A percentile compares a stretch with the other conserved stretches of the same genome.
Evolutionary conservation across 768 basidiomycete species (phyloP).

Genomic region (Hydnomerulius pinastri): DNA sequence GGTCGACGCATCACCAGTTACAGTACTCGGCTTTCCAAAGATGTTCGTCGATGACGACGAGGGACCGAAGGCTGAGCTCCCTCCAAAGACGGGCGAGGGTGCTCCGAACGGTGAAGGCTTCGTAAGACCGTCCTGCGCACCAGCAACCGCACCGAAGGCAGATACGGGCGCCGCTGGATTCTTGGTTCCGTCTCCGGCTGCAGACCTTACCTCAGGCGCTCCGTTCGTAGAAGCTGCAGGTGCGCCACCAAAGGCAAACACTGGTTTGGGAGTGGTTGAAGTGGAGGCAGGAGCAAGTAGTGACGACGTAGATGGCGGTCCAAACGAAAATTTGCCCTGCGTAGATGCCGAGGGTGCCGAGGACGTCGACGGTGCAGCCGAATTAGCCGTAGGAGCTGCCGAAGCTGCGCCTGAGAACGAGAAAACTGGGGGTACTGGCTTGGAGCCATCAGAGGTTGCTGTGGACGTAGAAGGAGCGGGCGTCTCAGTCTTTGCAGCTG

Average conservation of each 20-base stretch:
- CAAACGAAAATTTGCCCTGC: conserved; percentile 33
- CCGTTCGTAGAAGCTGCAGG: conserved; percentile 27
- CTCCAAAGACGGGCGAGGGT: conserved; percentile 20
- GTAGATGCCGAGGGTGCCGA: conserved; percentile 12
- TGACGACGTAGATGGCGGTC: conserved; percentile 12
- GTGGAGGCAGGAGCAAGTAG: conserved; percentile 4
- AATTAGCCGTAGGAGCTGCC: background rate
- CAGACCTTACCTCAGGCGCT: conserved; percentile 9
- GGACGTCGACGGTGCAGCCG: conserved; percentile 20
- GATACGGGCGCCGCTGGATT: conserved; percentile 27
- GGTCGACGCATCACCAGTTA: conserved; percentile 22
- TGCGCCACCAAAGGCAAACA: conserved; percentile 22
- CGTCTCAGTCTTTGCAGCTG: too few relatives aligned
- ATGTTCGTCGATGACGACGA: conserved; percentile 15
- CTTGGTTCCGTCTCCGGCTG: conserved; percentile 22
- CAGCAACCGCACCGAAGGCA: conserved; percentile 12
- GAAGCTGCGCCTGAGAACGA: conserved; percentile 6
- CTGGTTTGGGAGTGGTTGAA: conserved; percentile 16
- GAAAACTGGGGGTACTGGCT: too few relatives aligned
- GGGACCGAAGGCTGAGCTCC: conserved; percentile 15
- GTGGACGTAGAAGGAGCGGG: too few relatives aligned
- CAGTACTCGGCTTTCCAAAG: conserved; percentile 13
- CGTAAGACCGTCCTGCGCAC: conserved; percentile 19
- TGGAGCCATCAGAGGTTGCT: too few relatives aligned
- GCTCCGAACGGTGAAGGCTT: conserved; percentile 25